Base-by-base conservation (phyloP, 163 green algal genomes). In the Chloromonas sp. region DNA sequence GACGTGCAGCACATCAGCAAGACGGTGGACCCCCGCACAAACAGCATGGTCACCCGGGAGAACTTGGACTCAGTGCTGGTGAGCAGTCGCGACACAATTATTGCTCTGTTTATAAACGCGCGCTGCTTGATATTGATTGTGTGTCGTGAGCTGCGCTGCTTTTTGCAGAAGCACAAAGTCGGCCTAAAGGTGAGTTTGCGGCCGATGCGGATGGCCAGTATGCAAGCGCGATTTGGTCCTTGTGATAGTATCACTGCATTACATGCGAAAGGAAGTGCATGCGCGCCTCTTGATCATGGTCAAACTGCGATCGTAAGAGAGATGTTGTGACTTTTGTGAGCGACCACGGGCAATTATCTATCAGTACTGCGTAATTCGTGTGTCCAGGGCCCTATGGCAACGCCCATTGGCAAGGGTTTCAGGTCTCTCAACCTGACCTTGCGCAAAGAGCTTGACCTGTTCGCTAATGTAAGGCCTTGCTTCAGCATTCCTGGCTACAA, bases 401-500 rank as follows among this genome's bases (percentile, higher is more conserved):
- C 96, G 0, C 96, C 96, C 14, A 98, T 99, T 79, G 96, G 96
- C 89, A 99, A 99, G 90, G 96, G 96, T 84, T 95, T 96, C 90
- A 90, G 95, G 60, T 98, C 95, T 2, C 93, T 99, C 3, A 99
- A 99, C 92, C 88, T 99, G 61, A 98, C 96, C 0, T 93, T 99
- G 60, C 92, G 96, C 71, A 99, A 99, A 89, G 96, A 99, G 93
- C 93, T 99, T 66, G 89, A 96, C 70, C 91, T 99, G 81, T 99
- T 96, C 85, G 96, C 96, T 74, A 99, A 99, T 83, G 96, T 99
- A 81, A 94, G 96, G 3, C 96, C 96, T 5, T 99, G 96, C 91
- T 91, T 98, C 83, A 96, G 90, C 84, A 95, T 99, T 82, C 96
- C 96, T 3, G 96, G 96, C 1, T 98, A 97, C 91, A 98, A 98